Evolutionary conservation across 2,329 filamentous ascomycete genomes (phyloP).

Genomic region (Talaromyces islandicus): DNA sequence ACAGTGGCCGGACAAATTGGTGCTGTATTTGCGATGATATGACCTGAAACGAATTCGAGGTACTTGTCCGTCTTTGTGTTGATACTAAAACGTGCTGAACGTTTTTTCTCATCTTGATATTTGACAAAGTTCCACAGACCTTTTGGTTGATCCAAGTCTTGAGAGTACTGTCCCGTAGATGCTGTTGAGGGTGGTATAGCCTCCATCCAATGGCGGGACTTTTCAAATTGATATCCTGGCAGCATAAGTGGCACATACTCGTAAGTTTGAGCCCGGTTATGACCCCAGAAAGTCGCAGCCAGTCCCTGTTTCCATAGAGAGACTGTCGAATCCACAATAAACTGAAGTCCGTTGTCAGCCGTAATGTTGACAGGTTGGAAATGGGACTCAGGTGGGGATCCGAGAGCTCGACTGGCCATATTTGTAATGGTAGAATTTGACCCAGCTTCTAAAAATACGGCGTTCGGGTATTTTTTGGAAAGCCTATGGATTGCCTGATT

Average conservation of each 20-base stretch:
- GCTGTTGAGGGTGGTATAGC: constrained; percentile 4
- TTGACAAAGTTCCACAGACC: constrained; percentile 24
- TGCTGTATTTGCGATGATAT: constrained; percentile 36
- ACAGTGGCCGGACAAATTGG: constrained; percentile 37
- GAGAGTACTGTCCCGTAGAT: neutral
- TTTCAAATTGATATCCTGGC: constrained; percentile 33
- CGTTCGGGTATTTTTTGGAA: constrained; percentile 17
- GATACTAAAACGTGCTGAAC: constrained; percentile 33
- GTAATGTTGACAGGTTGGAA: constrained; percentile 14
- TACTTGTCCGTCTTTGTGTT: constrained; percentile 34
- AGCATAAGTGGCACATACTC: constrained; percentile 17
- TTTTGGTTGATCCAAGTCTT: constrained; percentile 5
- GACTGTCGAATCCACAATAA: constrained; percentile 6
- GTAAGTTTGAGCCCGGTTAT: constrained; percentile 17
- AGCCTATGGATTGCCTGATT: constrained; percentile 37
- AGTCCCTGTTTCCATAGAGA: constrained; percentile 25
- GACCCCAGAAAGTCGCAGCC: constrained; percentile 22
- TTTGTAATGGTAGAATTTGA: constrained; percentile 28
- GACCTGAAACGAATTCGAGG: constrained; percentile 27
- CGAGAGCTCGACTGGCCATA: constrained; percentile 27
- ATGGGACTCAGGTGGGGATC: neutral
- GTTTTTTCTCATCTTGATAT: constrained; percentile 7
- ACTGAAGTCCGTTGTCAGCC: neutral
- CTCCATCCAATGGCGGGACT: constrained; percentile 25
- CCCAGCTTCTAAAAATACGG: constrained; percentile 40